Conservation (phyloP, 1,284 basidiomycete genomes). For the Lentinula novae-zelandiae region DNA sequence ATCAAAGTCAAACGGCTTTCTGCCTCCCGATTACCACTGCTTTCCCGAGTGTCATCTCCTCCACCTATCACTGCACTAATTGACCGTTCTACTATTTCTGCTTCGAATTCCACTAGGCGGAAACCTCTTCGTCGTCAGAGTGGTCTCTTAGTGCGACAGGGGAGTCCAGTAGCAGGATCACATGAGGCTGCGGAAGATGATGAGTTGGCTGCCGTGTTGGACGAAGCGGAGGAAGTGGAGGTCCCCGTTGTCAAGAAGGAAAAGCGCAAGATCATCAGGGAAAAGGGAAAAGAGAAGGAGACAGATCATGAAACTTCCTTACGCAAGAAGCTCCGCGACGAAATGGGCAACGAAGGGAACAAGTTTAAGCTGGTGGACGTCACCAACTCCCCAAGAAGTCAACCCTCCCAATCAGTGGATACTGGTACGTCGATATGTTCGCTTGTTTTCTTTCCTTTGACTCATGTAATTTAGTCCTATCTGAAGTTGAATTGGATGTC, state of each 20-base stretch:
- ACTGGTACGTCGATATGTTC: conserved; percentile 25
- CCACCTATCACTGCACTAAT: conserved; percentile 33
- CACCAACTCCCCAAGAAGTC: conserved; percentile 49
- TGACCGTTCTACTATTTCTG: conserved; percentile 14
- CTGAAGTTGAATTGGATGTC: conserved; percentile 34
- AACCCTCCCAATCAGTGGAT: conserved; percentile 37
- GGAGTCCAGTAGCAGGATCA: conserved; percentile 62
- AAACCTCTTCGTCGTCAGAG: conserved; percentile 62
- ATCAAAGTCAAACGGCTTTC: conserved; percentile 36
- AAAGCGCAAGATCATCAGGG: conserved; percentile 8
- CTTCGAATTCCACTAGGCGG: conserved; percentile 34
- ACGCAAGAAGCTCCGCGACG: conserved; percentile 34
- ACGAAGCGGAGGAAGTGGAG: conserved; percentile 15
- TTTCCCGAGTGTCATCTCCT: conserved; percentile 35
- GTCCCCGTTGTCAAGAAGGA: conserved; percentile 5
- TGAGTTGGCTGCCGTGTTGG: conserved; percentile 35
- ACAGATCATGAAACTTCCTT: conserved; percentile 2
- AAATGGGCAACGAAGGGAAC: conserved; percentile 33
- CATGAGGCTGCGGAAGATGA: conserved; percentile 57
- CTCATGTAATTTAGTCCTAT: conserved; percentile 16
- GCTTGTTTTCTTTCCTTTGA: not conserved
- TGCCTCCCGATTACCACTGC: conserved; percentile 40
- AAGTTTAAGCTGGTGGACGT: conserved; percentile 61
- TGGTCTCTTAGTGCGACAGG: conserved; percentile 56
- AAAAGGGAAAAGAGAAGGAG: conserved; percentile 2